Conservation (phyloP, 805 yeast genomes). For the Wickerhamiella brachini region DNA sequence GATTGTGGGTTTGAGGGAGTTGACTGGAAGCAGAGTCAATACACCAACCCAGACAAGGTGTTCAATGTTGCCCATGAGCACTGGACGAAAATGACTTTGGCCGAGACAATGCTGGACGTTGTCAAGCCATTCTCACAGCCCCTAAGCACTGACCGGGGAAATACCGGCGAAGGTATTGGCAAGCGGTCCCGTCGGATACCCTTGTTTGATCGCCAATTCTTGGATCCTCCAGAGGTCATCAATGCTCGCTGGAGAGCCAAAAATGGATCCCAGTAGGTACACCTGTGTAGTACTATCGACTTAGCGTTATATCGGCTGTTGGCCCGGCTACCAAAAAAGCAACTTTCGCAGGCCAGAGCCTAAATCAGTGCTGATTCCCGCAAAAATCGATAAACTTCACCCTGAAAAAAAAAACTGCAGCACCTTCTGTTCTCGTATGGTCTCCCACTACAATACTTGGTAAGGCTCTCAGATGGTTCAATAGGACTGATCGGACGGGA, state of each 20-base stretch:
- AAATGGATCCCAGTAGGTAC: background rate
- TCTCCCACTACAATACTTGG: background rate
- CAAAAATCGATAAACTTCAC: too few species aligned
- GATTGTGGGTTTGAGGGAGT: conserved; percentile 67
- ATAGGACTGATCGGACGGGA: background rate
- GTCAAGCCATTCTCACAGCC: conserved; percentile 13
- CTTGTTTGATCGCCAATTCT: conserved; percentile 38
- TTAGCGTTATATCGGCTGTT: too few species aligned
- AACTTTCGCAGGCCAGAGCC: too few species aligned
- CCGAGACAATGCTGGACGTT: conserved; percentile 34
- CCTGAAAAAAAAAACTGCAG: background rate
- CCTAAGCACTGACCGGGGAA: conserved; percentile 17
- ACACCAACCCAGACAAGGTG: conserved; percentile 13
- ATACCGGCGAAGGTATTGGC: conserved; percentile 71
- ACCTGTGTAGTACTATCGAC: too few species aligned
- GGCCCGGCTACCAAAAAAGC: too few species aligned
- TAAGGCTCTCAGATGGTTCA: background rate
- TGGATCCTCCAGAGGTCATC: conserved; percentile 53
- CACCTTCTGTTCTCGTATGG: background rate
- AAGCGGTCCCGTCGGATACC: conserved; percentile 45
- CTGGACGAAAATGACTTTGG: conserved; percentile 41
- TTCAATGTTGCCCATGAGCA: conserved; percentile 41
- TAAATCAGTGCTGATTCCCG: too few species aligned
- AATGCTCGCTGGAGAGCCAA: conserved; percentile 42
- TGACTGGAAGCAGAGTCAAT: conserved; percentile 39